Base-by-base conservation (phyloP, 2,329 filamentous ascomycete species). In the Thielaviopsis punctulata region DNA sequence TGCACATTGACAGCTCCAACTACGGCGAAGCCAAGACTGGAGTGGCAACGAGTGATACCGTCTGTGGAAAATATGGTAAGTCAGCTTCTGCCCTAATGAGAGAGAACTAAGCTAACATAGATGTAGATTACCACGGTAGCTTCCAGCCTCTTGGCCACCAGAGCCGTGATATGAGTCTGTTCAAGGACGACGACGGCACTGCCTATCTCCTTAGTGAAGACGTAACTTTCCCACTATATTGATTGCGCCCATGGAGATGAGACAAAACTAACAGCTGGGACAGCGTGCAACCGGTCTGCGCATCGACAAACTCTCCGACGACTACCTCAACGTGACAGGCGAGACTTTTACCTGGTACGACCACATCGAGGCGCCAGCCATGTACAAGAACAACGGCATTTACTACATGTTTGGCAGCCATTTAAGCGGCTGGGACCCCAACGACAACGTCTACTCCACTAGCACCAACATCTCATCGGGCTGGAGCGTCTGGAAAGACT, bases 321-420 rank as follows among this genome's bases (percentile, higher is more conserved):
- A 82, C 59, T 82, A 79, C 58, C 66, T 76, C 13, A 71, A 65
- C 13, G 72, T 80, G 1, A 62, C 64, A 0, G 66, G 66, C 0
- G 66, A 69, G 7, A 70, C 70, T 0, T 76, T 76, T 53, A 63
- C 71, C 1, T 82, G 75, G 69, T 48, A 60, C 2, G 69, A 76
- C 46, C 69, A 70, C 47, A 73, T 76, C 52, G 81, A 85, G 59
- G 68, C 80, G 0, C 80, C 81, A 0, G 79, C 80, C 0, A 67
- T 84, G 33, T 61, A 80, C 52, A 84, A 83, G 62, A 70, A 71
- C 7, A 68, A 73, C 13, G 73, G 70, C 1, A 70, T 71, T 0
- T 84, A 82, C 62, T 84, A 75, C 63, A 75, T 84, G 65, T 82
- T 84, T 59, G 79, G 73, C 2, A 79, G 75, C 0, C 67, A 72